phyloP scores from a whole-genome alignment of 768 basidiomycete genomes.

The Rhodotorula kratochvilovae region DNA sequence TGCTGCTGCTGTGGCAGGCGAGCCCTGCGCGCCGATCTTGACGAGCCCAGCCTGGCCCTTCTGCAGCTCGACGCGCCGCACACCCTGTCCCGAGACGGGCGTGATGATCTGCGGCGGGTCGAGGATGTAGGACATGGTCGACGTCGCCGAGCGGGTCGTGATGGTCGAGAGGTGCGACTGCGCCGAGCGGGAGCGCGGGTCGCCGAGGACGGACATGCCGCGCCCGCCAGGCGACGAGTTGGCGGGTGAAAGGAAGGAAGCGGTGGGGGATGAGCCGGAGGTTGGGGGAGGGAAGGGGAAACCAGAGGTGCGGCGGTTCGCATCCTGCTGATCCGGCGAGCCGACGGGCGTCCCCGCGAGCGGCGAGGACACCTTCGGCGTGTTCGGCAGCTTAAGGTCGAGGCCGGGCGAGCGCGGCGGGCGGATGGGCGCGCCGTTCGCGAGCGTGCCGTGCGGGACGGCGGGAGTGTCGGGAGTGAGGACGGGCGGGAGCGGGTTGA shows the following conservation, averaged over 20 bases:
- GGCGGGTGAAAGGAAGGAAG: neutral
- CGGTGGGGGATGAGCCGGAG: neutral
- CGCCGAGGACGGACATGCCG: slow-evolving; percentile 29
- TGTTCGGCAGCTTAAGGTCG: slow-evolving; percentile 41
- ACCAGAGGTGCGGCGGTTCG: neutral
- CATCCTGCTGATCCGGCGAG: slow-evolving; percentile 1
- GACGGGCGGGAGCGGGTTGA: slow-evolving; percentile 34
- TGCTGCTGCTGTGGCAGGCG: neutral
- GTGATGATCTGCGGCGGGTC: slow-evolving; percentile 45
- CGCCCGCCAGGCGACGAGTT: slow-evolving; percentile 1
- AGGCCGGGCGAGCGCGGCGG: slow-evolving; percentile 43
- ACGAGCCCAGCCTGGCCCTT: slow-evolving; percentile 30
- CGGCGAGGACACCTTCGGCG: neutral
- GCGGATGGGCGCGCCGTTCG: slow-evolving; percentile 39
- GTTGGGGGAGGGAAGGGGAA: slow-evolving; percentile 7
- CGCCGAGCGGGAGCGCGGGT: neutral
- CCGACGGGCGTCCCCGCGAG: slow-evolving; percentile 12
- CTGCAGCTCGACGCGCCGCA: slow-evolving; percentile 33
- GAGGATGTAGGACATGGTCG: slow-evolving; percentile 45
- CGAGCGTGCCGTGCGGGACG: slow-evolving; percentile 24
- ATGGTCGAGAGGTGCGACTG: slow-evolving; percentile 30
- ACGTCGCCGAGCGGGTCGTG: slow-evolving; percentile 25
- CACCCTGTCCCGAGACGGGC: slow-evolving; percentile 31
- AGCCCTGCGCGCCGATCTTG: neutral
- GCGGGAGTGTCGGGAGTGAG: slow-evolving; percentile 22